Conservation (phyloP, 176 grass and related monocot species). For the Secale cereale region DNA sequence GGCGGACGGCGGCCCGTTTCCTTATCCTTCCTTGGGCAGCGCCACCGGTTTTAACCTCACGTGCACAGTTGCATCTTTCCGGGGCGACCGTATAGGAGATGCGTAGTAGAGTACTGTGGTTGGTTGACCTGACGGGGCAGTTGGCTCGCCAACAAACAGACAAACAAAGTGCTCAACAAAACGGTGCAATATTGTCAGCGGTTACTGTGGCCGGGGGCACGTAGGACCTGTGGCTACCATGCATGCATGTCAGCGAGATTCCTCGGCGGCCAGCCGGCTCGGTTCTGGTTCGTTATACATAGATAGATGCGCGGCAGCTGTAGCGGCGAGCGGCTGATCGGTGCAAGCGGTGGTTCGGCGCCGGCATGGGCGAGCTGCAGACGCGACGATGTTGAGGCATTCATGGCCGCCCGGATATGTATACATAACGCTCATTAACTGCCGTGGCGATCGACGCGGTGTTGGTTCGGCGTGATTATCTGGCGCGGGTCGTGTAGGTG, state of each 20-base stretch:
- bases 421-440: neutral
- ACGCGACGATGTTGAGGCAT: neutral
- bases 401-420: neutral
- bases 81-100: neutral
- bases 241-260: neutral
- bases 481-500: no score
- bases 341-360: neutral
- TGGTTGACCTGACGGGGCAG: neutral
- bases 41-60: neutral
- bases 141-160: neutral
- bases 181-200: no score
- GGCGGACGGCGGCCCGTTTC: neutral
- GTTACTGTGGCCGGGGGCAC: neutral
- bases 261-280: neutral
- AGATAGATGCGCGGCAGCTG: neutral
- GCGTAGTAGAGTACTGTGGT: no score
- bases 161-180: no score
- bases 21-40: neutral
- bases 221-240: neutral
- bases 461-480: conserved; percentile 1
- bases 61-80: neutral
- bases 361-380: neutral
- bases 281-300: neutral
- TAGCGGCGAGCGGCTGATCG: neutral
- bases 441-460: neutral